Percentiles rank a stretch among this genome's conserved stretches.
Conservation (phyloP, 345 rosid genomes). For the Acer negundo region DNA sequence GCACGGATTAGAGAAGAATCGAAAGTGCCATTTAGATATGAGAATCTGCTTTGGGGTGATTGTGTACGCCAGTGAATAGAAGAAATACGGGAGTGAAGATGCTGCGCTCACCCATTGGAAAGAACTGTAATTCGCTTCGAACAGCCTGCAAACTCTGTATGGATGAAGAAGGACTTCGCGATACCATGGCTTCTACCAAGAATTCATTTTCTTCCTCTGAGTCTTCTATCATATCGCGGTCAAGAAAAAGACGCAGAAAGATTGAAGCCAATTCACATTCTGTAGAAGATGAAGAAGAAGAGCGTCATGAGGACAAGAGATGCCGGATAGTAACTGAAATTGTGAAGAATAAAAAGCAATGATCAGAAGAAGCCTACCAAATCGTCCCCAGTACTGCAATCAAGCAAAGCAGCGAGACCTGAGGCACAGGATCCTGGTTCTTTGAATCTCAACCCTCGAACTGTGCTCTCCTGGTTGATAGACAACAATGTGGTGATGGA, state of each 20-base stretch:
- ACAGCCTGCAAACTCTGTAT: conserved; percentile 24
- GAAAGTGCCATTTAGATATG: neutral
- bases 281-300: neutral
- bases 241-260: too few relatives aligned
- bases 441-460: conserved; percentile 16
- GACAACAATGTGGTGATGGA: conserved; percentile 34
- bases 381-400: neutral
- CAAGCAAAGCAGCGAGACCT: conserved; percentile 19
- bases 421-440: neutral
- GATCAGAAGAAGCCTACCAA: neutral
- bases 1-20: conserved; percentile 5
- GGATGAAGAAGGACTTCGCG: neutral
- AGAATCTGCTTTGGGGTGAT: conserved; percentile 12
- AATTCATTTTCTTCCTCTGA: neutral
- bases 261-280: neutral
- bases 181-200: neutral
- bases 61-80: neutral
- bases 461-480: conserved; percentile 42
- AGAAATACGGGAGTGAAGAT: neutral
- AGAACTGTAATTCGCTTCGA: conserved; percentile 8
- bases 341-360: neutral
- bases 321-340: neutral
- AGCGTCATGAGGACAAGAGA: neutral
- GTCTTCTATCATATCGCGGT: too few relatives aligned
- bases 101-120: conserved; percentile 13